Evolutionary conservation across 2,329 filamentous ascomycete genomes (phyloP).

Genomic region (Tolypocladium ovalisporum): DNA sequence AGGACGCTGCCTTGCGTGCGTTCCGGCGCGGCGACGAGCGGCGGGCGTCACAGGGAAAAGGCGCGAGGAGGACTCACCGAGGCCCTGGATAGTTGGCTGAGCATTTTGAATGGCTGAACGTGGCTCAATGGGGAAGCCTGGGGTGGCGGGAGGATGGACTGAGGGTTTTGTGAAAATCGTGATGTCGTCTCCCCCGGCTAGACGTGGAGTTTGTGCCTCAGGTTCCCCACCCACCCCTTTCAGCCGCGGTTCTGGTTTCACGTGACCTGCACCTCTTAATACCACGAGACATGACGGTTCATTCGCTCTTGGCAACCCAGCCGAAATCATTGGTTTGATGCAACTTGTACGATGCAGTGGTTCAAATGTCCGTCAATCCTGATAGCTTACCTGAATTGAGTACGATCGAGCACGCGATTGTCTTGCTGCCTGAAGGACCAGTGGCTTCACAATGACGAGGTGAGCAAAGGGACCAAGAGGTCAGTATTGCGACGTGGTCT

Average conservation of each 20-base stretch:
- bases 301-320: not conserved
- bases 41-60: not conserved
- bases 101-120: conserved; percentile 39
- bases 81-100: conserved; percentile 42
- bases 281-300: not conserved
- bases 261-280: not conserved
- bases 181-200: conserved; percentile 21
- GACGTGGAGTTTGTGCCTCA: conserved; percentile 16
- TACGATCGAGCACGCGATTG: not conserved
- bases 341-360: not conserved
- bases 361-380: not conserved
- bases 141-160: conserved; percentile 19
- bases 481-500: not conserved
- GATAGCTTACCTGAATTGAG: not conserved
- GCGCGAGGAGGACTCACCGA: conserved; percentile 34
- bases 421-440: not conserved
- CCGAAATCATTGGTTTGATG: not conserved
- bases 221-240: conserved; percentile 3
- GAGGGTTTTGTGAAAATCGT: conserved; percentile 36
- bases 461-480: not conserved
- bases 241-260: not conserved
- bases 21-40: not conserved
- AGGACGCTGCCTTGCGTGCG: not conserved
- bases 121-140: conserved; percentile 35
- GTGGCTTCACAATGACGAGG: not conserved